Percentiles rank a stretch among this genome's conserved stretches.
phyloP scores from a whole-genome alignment of 2,329 filamentous ascomycete species.

The Diaporthe caulivora region DNA sequence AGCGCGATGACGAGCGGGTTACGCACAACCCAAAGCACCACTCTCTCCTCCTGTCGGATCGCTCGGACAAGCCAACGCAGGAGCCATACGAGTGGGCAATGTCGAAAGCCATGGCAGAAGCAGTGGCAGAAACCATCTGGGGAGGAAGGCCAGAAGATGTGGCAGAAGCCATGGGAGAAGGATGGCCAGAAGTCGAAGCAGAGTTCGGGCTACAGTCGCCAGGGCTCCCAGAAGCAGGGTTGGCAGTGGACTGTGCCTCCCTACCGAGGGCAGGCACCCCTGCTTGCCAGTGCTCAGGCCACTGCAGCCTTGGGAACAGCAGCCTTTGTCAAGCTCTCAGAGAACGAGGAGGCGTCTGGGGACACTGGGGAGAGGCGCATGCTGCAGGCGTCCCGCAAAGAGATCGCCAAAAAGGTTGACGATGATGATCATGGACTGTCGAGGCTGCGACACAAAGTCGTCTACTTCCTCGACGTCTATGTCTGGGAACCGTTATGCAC shows the following conservation, averaged over 20 bases:
- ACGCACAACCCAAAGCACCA: not conserved
- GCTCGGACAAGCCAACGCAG: constrained; percentile 11
- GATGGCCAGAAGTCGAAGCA: not conserved
- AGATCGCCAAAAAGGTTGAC: constrained; percentile 78
- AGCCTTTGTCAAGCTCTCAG: constrained; percentile 69
- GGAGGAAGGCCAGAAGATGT: not conserved
- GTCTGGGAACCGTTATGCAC: constrained; percentile 91
- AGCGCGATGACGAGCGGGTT: not conserved
- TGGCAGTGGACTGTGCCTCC: constrained; percentile 42
- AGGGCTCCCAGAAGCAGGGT: constrained; percentile 40
- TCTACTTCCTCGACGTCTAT: constrained; percentile 77
- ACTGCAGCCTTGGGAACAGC: constrained; percentile 64
- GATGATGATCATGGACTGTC: constrained; percentile 71
- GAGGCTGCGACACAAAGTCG: constrained; percentile 68
- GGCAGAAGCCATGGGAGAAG: not conserved
- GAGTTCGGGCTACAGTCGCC: not conserved
- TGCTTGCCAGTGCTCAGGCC: constrained; percentile 53
- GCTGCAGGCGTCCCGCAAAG: constrained; percentile 83
- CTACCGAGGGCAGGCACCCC: constrained; percentile 39
- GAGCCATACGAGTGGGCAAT: constrained; percentile 16
- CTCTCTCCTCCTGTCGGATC: constrained; percentile 14
- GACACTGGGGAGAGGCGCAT: constrained; percentile 87
- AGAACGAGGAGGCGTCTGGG: constrained; percentile 65
- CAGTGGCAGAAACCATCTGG: constrained; percentile 33
- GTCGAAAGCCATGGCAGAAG: constrained; percentile 27